Percentiles rank a stretch among this genome's conserved stretches.
Conservation (phyloP, 305 asterid genomes). For the Ajuga reptans region DNA sequence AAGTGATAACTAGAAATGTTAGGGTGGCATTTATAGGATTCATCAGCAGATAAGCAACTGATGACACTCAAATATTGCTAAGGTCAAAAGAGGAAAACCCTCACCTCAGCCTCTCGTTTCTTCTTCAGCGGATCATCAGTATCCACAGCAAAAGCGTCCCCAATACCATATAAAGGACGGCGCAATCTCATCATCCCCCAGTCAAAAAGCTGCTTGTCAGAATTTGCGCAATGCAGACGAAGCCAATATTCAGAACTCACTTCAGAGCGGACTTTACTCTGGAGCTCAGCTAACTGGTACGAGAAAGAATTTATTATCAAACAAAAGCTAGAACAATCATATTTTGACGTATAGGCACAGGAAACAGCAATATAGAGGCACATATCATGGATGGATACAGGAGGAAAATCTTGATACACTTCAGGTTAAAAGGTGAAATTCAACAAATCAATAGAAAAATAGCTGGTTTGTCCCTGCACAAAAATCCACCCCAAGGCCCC, state of each 20-base stretch:
- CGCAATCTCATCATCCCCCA: constrained; percentile 95
- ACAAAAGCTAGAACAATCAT: constrained; percentile 11
- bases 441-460: background rate
- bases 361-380: constrained; percentile 6
- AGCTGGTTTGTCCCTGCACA: background rate
- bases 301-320: constrained; percentile 24
- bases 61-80: background rate
- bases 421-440: background rate
- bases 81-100: background rate
- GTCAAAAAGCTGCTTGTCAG: constrained; percentile 89
- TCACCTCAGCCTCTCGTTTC: constrained; percentile 93
- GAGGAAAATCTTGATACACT: background rate
- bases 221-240: constrained; percentile 71
- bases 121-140: constrained; percentile 83
- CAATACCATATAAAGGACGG: constrained; percentile 84
- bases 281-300: constrained; percentile 74
- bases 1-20: background rate
- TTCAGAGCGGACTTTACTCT: constrained; percentile 75
- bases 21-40: constrained; percentile 4
- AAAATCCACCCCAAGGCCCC: background rate
- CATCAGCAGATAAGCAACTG: constrained; percentile 8
- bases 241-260: constrained; percentile 95
- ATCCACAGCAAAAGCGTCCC: constrained; percentile 85
- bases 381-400: background rate
- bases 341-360: constrained; percentile 14